Percentiles rank a stretch among this genome's conserved stretches.
These are phyloP conservation scores for Erythrophleum ivorense DNA, from an alignment of 331 rosid genomes.

Conservation along the genomic window DNA sequence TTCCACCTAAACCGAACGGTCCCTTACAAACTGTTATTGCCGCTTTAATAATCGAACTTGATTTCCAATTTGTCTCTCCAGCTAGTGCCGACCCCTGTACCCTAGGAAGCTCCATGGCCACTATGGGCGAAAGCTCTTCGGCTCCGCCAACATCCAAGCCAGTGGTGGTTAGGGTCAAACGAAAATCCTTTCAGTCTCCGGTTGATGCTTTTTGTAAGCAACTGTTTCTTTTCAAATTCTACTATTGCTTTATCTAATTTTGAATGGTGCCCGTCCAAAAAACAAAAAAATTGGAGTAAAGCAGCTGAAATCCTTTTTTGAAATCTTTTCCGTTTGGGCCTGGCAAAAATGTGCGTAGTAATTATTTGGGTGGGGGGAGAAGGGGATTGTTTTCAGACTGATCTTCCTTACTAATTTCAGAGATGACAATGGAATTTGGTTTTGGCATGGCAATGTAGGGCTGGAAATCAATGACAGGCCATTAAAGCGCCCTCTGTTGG, in stretches of 20 bases:
- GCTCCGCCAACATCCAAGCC: slow-evolving; percentile 56
- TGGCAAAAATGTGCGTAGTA: background rate
- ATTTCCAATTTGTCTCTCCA: background rate
- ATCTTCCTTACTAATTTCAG: background rate
- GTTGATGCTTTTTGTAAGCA: slow-evolving; percentile 79
- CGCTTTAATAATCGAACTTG: too few relatives aligned
- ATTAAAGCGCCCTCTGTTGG: slow-evolving; percentile 74
- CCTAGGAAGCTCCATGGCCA: slow-evolving; percentile 40
- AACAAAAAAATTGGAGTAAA: background rate
- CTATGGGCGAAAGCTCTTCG: slow-evolving; percentile 62
- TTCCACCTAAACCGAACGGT: too few relatives aligned
- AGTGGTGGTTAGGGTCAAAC: slow-evolving; percentile 86
- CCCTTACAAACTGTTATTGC: too few relatives aligned
- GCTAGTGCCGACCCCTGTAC: background rate
- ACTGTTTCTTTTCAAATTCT: background rate
- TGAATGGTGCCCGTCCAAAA: background rate
- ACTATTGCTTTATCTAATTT: background rate
- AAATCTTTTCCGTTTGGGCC: background rate
- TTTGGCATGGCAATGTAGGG: slow-evolving; percentile 54
- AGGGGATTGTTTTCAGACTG: background rate
- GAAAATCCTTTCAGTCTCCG: slow-evolving; percentile 72
- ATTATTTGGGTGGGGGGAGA: background rate
- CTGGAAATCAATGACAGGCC: slow-evolving; percentile 88
- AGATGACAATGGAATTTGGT: background rate
- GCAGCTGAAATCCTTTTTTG: background rate